Conservation (phyloP, 805 yeast species). For the Metschnikowia lunata region DNA sequence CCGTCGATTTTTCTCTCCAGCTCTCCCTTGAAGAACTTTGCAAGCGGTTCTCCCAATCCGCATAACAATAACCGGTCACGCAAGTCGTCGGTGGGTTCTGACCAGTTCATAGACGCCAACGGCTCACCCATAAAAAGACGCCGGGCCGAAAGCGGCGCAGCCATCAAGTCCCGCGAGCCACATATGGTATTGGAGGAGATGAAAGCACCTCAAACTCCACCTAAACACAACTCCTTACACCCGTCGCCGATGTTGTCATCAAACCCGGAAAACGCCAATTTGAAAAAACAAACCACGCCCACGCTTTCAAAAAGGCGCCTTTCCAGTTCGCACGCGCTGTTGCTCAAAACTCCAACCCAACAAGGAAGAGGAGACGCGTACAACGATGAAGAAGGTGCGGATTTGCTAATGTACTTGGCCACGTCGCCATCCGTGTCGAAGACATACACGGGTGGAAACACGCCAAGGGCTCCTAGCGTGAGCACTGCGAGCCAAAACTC, state of each 20-base stretch:
- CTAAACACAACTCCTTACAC: conserved; percentile 19
- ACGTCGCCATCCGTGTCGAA: conserved; percentile 73
- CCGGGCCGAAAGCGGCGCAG: conserved; percentile 14
- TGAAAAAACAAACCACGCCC: conserved; percentile 25
- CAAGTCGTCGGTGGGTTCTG: conserved; percentile 8
- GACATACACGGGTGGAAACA: conserved; percentile 23
- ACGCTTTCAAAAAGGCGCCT: conserved; percentile 25
- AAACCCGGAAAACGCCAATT: conserved; percentile 3
- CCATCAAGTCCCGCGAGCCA: conserved; percentile 13
- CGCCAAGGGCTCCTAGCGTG: conserved; percentile 24
- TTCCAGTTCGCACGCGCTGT: background rate
- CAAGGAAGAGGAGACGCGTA: conserved; percentile 21
- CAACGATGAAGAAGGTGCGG: conserved; percentile 68
- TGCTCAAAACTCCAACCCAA: conserved; percentile 38
- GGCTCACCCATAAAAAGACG: conserved; percentile 35
- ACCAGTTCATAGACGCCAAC: conserved; percentile 10
- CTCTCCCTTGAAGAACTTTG: conserved; percentile 30
- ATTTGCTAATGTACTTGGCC: conserved; percentile 72
- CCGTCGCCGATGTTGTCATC: conserved; percentile 27
- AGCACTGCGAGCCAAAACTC: conserved; percentile 1
- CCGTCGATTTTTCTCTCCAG: conserved; percentile 32
- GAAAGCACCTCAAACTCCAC: conserved; percentile 26
- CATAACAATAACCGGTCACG: conserved; percentile 2
- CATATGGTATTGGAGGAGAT: conserved; percentile 31
- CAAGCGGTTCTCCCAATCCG: background rate